These are phyloP conservation scores for Aspergillus hortae DNA, from an alignment of 2,329 filamentous ascomycete genomes.

Conservation along the genomic window DNA sequence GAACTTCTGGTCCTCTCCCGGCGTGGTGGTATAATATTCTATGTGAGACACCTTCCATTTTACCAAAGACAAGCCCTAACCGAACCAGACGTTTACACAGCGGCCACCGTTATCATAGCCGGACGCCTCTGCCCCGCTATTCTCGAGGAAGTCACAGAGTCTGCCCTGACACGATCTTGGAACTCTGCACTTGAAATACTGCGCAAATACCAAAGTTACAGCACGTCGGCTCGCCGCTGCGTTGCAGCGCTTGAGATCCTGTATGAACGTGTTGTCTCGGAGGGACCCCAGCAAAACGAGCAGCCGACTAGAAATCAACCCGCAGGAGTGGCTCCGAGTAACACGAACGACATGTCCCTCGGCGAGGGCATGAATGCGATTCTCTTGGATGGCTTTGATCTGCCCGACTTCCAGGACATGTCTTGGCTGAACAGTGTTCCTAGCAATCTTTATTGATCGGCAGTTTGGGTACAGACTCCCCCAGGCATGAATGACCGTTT, in stretches of 20 bases:
- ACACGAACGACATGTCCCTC: slow-evolving; percentile 21
- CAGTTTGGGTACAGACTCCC: not conserved
- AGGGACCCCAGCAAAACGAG: slow-evolving; percentile 9
- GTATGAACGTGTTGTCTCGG: slow-evolving; percentile 25
- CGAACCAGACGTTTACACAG: slow-evolving; percentile 31
- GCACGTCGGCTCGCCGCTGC: slow-evolving; percentile 29
- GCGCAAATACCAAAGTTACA: slow-evolving; percentile 29
- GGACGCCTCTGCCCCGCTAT: slow-evolving; percentile 27
- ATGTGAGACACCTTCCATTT: slow-evolving; percentile 17
- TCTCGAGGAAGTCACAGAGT: slow-evolving; percentile 23
- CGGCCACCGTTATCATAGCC: slow-evolving; percentile 33
- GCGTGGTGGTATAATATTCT: slow-evolving; percentile 39
- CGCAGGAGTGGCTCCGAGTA: not conserved
- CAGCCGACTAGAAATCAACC: slow-evolving; percentile 1
- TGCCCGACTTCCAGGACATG: slow-evolving; percentile 32
- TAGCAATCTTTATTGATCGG: slow-evolving; percentile 23
- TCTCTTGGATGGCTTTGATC: slow-evolving; percentile 24
- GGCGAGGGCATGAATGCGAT: slow-evolving; percentile 24
- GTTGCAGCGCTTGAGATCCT: slow-evolving; percentile 31
- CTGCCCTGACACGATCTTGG: slow-evolving; percentile 24
- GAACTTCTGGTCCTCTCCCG: slow-evolving; percentile 26
- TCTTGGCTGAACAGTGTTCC: slow-evolving; percentile 33
- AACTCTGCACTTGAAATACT: slow-evolving; percentile 27
- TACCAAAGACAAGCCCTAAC: slow-evolving; percentile 4
- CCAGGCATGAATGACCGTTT: not conserved